These are phyloP conservation scores for Cupressus sempervirens DNA, from an alignment of 75 land plant species.

Conservation along the genomic window DNA sequence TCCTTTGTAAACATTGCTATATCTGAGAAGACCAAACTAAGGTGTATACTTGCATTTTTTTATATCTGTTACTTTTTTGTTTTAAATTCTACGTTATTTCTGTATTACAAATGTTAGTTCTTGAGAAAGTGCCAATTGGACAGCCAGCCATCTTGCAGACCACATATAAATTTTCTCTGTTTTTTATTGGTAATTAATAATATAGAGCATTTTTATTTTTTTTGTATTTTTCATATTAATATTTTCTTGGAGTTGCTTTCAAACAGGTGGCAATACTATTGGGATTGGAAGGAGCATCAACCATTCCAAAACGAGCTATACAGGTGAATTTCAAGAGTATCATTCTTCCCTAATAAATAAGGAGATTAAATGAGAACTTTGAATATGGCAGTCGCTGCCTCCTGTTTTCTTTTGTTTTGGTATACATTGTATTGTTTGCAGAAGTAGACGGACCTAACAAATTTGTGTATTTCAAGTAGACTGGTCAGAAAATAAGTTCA, in stretches of 20 bases:
- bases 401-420: not conserved
- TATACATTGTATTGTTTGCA: not conserved
- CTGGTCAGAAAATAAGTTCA: too few relatives aligned
- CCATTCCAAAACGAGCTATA: conserved; percentile 87
- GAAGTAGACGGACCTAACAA: not conserved
- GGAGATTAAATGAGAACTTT: not conserved
- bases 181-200: not conserved
- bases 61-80: not conserved
- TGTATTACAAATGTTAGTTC: not conserved
- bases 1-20: not conserved
- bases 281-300: conserved; percentile 60
- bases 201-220: not conserved
- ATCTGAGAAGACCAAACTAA: not conserved
- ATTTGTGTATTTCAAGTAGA: not conserved
- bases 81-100: not conserved
- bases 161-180: not conserved
- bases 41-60: not conserved
- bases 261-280: conserved; percentile 71
- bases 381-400: not conserved
- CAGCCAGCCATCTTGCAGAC: too few relatives aligned
- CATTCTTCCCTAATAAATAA: not conserved
- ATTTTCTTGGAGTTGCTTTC: not conserved
- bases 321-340: conserved; percentile 46
- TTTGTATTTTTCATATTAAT: not conserved
- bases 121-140: not conserved